Conservation (phyloP, 2,329 filamentous ascomycete species). For the Trichophyton schoenleinii region DNA sequence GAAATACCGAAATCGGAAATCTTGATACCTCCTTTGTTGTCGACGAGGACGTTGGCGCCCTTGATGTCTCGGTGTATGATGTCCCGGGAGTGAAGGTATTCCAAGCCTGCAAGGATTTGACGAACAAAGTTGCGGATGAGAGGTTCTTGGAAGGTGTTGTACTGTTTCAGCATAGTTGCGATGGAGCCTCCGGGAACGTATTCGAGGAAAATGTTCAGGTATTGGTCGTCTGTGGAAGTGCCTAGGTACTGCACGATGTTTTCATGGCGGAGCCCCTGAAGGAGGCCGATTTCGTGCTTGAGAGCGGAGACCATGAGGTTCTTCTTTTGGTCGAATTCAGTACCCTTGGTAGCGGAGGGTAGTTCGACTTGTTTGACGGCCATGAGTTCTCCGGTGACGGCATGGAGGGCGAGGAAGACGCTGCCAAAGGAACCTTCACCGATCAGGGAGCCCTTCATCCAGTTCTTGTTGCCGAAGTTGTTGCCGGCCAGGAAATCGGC, state of each 20-base stretch:
- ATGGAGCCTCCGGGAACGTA: conserved; percentile 97
- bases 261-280: conserved; percentile 85
- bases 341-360: conserved; percentile 64
- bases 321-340: conserved; percentile 75
- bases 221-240: conserved; percentile 77
- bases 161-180: conserved; percentile 96
- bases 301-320: conserved; percentile 96
- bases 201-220: conserved; percentile 98
- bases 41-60: conserved; percentile 94
- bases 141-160: conserved; percentile 85
- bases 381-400: conserved; percentile 91
- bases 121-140: conserved; percentile 92
- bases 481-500: conserved; percentile 83
- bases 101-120: conserved; percentile 84
- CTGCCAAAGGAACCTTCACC: conserved; percentile 94
- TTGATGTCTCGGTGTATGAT: conserved; percentile 99
- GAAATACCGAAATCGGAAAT: conserved; percentile 99
- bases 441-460: conserved; percentile 98
- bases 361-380: conserved; percentile 97
- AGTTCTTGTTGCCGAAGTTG: conserved; percentile 93
- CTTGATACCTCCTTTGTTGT: conserved; percentile 98
- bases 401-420: conserved; percentile 88
- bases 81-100: conserved; percentile 83
- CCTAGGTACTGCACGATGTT: conserved; percentile 98
- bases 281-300: conserved; percentile 87